phyloP scores from a whole-genome alignment of 345 rosid species.

The Sonneratia caseolaris region DNA sequence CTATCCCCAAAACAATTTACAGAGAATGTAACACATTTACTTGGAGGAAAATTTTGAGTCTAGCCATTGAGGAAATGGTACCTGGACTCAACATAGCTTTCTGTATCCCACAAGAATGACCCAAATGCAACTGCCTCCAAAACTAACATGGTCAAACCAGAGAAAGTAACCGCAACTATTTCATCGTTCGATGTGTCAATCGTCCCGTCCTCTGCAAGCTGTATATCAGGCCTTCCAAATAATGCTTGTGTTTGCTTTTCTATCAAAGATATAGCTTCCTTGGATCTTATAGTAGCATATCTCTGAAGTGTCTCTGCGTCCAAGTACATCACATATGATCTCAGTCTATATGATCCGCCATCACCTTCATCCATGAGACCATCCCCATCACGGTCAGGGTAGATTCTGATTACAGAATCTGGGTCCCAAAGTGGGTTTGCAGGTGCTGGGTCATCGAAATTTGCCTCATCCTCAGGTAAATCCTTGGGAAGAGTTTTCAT shows the following conservation, averaged over 20 bases:
- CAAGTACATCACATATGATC: constrained; percentile 75
- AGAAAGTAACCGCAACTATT: constrained; percentile 40
- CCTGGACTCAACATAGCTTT: constrained; percentile 74
- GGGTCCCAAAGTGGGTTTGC: constrained; percentile 59
- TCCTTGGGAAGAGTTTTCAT: constrained; percentile 75
- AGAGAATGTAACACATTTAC: background rate
- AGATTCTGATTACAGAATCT: constrained; percentile 51
- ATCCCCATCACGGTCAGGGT: constrained; percentile 29
- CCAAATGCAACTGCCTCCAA: constrained; percentile 90
- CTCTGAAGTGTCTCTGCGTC: constrained; percentile 86
- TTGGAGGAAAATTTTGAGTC: background rate
- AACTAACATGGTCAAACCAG: constrained; percentile 77
- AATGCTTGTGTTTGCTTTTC: constrained; percentile 90
- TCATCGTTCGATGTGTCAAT: constrained; percentile 57
- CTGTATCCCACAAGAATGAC: constrained; percentile 87
- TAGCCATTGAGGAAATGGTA: constrained; percentile 58
- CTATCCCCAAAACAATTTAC: constrained; percentile 5
- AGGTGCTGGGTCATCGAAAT: constrained; percentile 37
- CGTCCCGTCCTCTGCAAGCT: constrained; percentile 62
- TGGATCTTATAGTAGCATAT: constrained; percentile 82
- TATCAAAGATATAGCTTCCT: constrained; percentile 69
- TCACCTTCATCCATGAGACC: constrained; percentile 25
- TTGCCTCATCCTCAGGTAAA: constrained; percentile 27
- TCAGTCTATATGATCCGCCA: constrained; percentile 39
- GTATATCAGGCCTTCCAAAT: constrained; percentile 78